Evolutionary conservation across 2,329 filamentous ascomycete species (phyloP), one percentile per base, ranked within the genome.

Genomic region (Neurospora crassa): DNA sequence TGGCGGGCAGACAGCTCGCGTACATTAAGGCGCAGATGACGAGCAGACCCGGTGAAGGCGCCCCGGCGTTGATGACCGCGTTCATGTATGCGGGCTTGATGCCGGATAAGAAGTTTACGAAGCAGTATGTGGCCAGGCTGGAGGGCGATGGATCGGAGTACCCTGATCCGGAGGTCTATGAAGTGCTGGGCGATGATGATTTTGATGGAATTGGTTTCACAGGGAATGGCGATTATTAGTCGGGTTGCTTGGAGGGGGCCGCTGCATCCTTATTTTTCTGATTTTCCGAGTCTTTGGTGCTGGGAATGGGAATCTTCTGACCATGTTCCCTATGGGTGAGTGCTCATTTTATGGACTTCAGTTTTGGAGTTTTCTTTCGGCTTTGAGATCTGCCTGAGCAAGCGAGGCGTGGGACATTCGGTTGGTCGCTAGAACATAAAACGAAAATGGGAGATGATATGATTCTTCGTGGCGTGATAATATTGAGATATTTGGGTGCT

Each of bases 1-100:
- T 88, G 72, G 83, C 83, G 0, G 86, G 86, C 0, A 79, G 77
- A 1, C 85, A 88, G 75, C 79, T 88, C 2, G 82, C 80, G 8
- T 77, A 77, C 42, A 79, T 88, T 71, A 88, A 88, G 75, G 80
- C 81, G 11, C 77, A 73, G 68, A 75, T 71, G 67, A 72, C 40
- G 34, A 72, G 40, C 16, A 68, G 18, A 47, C 63, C 29, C 12
- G 16, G 8, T 70, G 71, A 78, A 3, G 73, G 34, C 69, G 76
- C 18, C 74, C 77, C 72, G 20, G 24, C 70, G 24, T 29, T 73
- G n/a, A 47, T 75, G 3, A 72, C 72, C 59, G 72, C 75, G 67
- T 71, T 75, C 1, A 78, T 78, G 76, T 77, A 76, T 59, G 76
- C 76, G 5, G 75, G 73, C 2, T 41, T 75, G 69, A 45, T 34